Percentiles rank a stretch among this genome's conserved stretches.
These are phyloP conservation scores for Volutella citrinella DNA, from an alignment of 2,329 filamentous ascomycete species.

Conservation along the genomic window DNA sequence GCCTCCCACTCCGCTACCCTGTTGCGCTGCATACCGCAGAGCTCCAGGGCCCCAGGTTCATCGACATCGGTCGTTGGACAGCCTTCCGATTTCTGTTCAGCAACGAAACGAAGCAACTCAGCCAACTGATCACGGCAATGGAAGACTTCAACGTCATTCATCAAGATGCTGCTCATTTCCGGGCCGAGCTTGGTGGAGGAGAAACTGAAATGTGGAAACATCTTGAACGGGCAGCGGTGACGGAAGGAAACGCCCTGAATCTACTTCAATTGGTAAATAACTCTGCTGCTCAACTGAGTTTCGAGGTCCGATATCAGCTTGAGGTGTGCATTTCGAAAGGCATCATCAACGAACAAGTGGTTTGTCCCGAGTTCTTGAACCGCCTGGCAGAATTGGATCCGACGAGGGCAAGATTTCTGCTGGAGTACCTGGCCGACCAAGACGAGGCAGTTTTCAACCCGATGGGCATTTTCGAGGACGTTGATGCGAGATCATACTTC, in stretches of 20 bases:
- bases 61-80: constrained; percentile 57
- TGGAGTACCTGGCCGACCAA: constrained; percentile 71
- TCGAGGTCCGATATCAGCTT: constrained; percentile 80
- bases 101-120: constrained; percentile 32
- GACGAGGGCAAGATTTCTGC: constrained; percentile 58
- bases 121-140: constrained; percentile 52
- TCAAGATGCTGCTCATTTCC: constrained; percentile 39
- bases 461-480: constrained; percentile 65
- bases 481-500: constrained; percentile 45
- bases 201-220: constrained; percentile 30
- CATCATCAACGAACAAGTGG: constrained; percentile 71
- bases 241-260: constrained; percentile 23
- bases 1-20: constrained; percentile 30
- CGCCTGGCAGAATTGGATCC: constrained; percentile 47
- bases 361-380: constrained; percentile 65
- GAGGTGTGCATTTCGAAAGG: constrained; percentile 89
- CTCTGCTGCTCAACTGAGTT: constrained; percentile 49
- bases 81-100: constrained; percentile 47
- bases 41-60: constrained; percentile 31
- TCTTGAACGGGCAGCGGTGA: constrained; percentile 22
- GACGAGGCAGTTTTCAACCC: constrained; percentile 64
- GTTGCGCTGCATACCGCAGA: constrained; percentile 36
- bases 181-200: constrained; percentile 24
- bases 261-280: constrained; percentile 21
- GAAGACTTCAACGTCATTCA: constrained; percentile 70